Evolutionary conservation across 495 filamentous ascomycete genomes (phyloP), one percentile per base, ranked within the genome.

Genomic region (Cryomyces minteri): DNA sequence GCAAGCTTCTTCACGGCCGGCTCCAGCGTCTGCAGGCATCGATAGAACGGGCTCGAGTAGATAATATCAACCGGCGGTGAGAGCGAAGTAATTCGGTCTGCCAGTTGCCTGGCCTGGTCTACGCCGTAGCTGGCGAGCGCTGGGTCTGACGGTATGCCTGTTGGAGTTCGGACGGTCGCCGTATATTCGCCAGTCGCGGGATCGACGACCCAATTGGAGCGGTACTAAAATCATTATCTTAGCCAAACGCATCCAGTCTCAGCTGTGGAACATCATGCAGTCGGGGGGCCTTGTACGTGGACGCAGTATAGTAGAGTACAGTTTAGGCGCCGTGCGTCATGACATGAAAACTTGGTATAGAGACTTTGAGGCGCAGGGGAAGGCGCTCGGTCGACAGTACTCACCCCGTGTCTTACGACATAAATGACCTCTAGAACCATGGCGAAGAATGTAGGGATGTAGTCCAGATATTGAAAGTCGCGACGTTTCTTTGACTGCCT

Each of bases 31-130:
- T 95, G 84, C 14, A 96, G 65, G 58, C 90, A 98, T 44, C 90
- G 75, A 61, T 93, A 96, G 56, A 88, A 95, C 10, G 86, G 84
- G 49, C 78, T 84, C 10, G 71, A 79, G 66, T 94, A 95, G 53
- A 95, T 65, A 44, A 74, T 70, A 28, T 87, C 80, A 43, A 82
- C 68, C 32, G 78, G 71, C 8, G 85, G 80, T 25, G 77, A 58
- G 4, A 79, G 55, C 4, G 58, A 58, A n/a, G 60, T 39, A 28
- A 95, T 62, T 40, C 85, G 69, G 4, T 60, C 62, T 7, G 74
- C 83, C 30, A 96, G 73, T 60, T 95, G 77, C 40, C 76, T 66
- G n/a, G 84, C 72, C 63, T 98, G 90, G 9, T 72, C 68, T 28
- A 88, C 80, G 45, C 90, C 90, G 50, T 96, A 75, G 6, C 80